These are phyloP conservation scores for Aspergillus neotritici DNA, from an alignment of 2,329 filamentous ascomycete genomes.

Conservation along the genomic window DNA sequence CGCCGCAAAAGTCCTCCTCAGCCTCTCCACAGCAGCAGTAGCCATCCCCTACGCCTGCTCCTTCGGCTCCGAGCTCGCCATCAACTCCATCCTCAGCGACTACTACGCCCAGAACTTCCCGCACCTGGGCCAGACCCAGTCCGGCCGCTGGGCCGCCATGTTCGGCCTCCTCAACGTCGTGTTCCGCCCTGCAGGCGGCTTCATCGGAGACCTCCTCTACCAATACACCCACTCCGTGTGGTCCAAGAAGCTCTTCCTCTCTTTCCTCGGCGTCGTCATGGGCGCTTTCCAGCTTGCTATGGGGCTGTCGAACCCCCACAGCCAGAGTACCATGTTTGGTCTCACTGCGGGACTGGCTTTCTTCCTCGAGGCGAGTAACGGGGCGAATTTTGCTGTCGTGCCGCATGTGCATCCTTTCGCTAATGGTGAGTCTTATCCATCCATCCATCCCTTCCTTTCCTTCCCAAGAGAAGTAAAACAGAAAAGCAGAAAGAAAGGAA, in stretches of 20 bases:
- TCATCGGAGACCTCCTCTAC: slow-evolving; percentile 54
- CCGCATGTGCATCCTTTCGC: slow-evolving; percentile 79
- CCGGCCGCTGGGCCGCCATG: slow-evolving; percentile 53
- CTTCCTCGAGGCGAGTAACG: slow-evolving; percentile 80
- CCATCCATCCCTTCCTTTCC: slow-evolving; percentile 3
- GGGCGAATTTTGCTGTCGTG: slow-evolving; percentile 78
- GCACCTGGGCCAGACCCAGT: slow-evolving; percentile 48
- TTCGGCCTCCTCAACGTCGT: slow-evolving; percentile 50
- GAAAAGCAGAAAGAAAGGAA: background rate
- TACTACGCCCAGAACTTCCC: slow-evolving; percentile 56
- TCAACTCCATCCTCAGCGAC: slow-evolving; percentile 56
- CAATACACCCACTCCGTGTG: slow-evolving; percentile 48
- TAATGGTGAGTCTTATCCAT: slow-evolving; percentile 54
- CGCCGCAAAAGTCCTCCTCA: slow-evolving; percentile 56
- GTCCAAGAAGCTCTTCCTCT: slow-evolving; percentile 60
- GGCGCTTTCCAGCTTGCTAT: slow-evolving; percentile 59
- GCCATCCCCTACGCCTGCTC: slow-evolving; percentile 55
- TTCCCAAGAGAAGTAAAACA: background rate
- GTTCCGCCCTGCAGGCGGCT: slow-evolving; percentile 44
- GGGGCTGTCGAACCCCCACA: slow-evolving; percentile 57
- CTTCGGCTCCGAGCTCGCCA: slow-evolving; percentile 56
- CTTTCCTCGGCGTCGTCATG: slow-evolving; percentile 51
- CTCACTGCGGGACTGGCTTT: slow-evolving; percentile 71
- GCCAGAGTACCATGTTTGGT: slow-evolving; percentile 63
- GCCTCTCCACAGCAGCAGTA: slow-evolving; percentile 51